These are phyloP conservation scores for Anastatica hierochuntica DNA, from an alignment of 345 rosid genomes.

Conservation along the genomic window DNA sequence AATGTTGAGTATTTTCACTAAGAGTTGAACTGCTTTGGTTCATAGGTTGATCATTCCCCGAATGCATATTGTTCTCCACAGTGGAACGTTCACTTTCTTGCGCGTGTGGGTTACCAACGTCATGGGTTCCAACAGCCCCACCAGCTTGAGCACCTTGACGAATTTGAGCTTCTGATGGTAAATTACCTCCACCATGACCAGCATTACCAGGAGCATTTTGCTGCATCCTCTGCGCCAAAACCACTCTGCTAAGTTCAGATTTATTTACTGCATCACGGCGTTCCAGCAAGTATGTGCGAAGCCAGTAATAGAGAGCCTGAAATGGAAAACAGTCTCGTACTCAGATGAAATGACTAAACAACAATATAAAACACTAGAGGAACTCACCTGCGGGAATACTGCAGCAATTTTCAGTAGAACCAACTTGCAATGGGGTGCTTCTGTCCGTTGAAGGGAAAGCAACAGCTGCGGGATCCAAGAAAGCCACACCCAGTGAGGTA, in stretches of 20 bases:
- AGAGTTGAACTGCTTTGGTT: slow-evolving; percentile 59
- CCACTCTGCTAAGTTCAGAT: slow-evolving; percentile 61
- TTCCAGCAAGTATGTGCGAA: slow-evolving; percentile 91
- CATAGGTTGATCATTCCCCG: slow-evolving; percentile 62
- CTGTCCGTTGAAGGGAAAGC: slow-evolving; percentile 90
- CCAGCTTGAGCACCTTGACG: slow-evolving; percentile 49
- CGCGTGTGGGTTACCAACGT: slow-evolving; percentile 53
- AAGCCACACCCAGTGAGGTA: slow-evolving; percentile 99
- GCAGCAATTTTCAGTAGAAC: slow-evolving; percentile 84
- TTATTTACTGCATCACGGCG: slow-evolving; percentile 94
- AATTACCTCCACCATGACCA: slow-evolving; percentile 46
- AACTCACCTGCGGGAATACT: slow-evolving; percentile 77
- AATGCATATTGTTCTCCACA: slow-evolving; percentile 43
- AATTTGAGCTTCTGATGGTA: slow-evolving; percentile 50
- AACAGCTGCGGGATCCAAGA: slow-evolving; percentile 95
- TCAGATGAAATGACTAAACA: slow-evolving; percentile 10
- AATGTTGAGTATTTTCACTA: slow-evolving; percentile 49
- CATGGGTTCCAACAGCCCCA: slow-evolving; percentile 48
- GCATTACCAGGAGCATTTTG: slow-evolving; percentile 48
- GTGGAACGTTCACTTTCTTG: slow-evolving; percentile 73
- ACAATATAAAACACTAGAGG: not conserved
- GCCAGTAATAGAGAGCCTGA: slow-evolving; percentile 98
- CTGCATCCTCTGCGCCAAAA: slow-evolving; percentile 87
- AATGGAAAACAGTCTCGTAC: not conserved
- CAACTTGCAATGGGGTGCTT: slow-evolving; percentile 92